A percentile compares a stretch with the other conserved stretches of the same genome.
These are phyloP conservation scores for Pseudogymnoascus sp. DNA, from an alignment of 2,329 filamentous ascomycete genomes.

Conservation along the genomic window DNA sequence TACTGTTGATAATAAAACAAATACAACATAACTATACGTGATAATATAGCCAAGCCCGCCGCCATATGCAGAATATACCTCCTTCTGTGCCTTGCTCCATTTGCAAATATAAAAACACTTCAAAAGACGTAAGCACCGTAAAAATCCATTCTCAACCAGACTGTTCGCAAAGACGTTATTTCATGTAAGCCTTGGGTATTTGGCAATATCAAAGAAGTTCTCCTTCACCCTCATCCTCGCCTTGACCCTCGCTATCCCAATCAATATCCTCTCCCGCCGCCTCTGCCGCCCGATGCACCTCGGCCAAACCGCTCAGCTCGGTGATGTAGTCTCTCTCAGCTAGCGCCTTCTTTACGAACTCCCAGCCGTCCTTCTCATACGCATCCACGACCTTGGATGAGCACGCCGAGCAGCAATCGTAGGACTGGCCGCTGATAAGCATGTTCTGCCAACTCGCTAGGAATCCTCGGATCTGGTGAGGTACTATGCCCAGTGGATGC, in stretches of 20 bases:
- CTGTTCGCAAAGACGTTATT: conserved; percentile 5
- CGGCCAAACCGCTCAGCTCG: conserved; percentile 64
- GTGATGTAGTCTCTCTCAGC: conserved; percentile 70
- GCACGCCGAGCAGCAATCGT: conserved; percentile 75
- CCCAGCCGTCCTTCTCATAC: conserved; percentile 63
- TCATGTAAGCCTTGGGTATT: conserved; percentile 7
- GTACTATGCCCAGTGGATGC: conserved; percentile 60
- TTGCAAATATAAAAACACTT: not conserved
- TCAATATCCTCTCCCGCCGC: conserved; percentile 44
- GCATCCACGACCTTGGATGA: conserved; percentile 59
- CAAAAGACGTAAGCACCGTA: not conserved
- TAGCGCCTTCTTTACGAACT: conserved; percentile 66
- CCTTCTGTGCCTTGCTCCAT: conserved; percentile 1
- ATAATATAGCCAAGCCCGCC: not conserved
- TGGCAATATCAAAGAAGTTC: conserved; percentile 15
- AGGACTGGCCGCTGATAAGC: conserved; percentile 63
- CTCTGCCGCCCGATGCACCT: conserved; percentile 56
- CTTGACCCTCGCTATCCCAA: conserved; percentile 45
- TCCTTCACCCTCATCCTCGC: conserved; percentile 45
- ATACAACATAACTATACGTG: not conserved
- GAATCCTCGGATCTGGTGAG: conserved; percentile 74
- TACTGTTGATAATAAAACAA: conserved; percentile 2
- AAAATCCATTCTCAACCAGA: not conserved
- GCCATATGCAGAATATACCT: not conserved
- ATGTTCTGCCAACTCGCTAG: conserved; percentile 66